Evolutionary conservation across 2,329 filamentous ascomycete genomes (phyloP), one percentile per base, ranked within the genome.

Genomic region (Diaporthe aspalathi): DNA sequence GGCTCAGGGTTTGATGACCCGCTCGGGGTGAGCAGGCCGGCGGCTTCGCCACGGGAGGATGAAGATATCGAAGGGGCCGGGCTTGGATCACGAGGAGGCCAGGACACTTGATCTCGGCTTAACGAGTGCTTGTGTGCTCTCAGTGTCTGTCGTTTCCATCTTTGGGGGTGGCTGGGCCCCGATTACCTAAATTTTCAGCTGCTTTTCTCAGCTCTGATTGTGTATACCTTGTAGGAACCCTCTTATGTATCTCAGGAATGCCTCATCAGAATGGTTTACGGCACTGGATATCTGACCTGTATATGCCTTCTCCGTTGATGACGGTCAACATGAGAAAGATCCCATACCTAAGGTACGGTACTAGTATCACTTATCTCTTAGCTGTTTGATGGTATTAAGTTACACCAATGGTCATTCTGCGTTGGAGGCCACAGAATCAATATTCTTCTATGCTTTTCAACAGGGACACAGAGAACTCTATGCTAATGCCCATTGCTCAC

Each of bases 11-110:
- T 70, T 45, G 63, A 70, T 40, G 71, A 68, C 17, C 71, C 68
- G n/a, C 38, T 68, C 12, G 68, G 68, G 24, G 62, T 68, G n/a
- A 70, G 57, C 8, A 45, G 54, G n/a, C n/a, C n/a, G n/a, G n/a
- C n/a, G n/a, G n/a, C n/a, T n/a, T n/a, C n/a, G n/a, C n/a, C n/a
- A n/a, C n/a, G n/a, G n/a, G n/a, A n/a, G n/a, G n/a, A 27, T 8
- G 9, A 70, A 14, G 24, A 38, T 5, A 27, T 6, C 16, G 45
- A 24, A 22, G 32, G 12, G 5, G 52, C 24, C 29, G 53, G 43
- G 35, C 29, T 65, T 5, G 60, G 38, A 16, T 22, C 5, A 12
- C 27, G 20, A 27, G 27, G 20, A 17, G 43, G 2, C 29, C 12
- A 7, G n/a, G 8, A 50, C 38, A 14, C 5, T 6, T 38, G 27